phyloP scores from a whole-genome alignment of 1,284 basidiomycete species.

The Rhodotorula mucilaginosa region DNA sequence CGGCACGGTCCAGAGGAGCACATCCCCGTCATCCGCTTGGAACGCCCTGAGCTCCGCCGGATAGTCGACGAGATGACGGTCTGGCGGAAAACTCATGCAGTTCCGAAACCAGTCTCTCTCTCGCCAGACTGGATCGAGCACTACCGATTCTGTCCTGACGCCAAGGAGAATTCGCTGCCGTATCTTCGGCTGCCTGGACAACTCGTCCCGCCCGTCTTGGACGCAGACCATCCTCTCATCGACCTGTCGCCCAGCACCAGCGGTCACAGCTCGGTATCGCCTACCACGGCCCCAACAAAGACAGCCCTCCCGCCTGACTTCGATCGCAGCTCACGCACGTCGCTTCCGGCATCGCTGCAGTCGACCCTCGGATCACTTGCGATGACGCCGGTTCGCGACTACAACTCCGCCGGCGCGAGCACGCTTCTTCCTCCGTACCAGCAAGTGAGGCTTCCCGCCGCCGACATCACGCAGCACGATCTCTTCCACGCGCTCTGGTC shows the following conservation, averaged over 20 bases:
- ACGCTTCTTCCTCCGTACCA: too few relatives aligned
- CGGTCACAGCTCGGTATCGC: too few relatives aligned
- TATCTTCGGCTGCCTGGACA: conserved; percentile 10
- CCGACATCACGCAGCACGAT: neutral
- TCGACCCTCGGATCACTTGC: neutral
- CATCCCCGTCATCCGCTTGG: conserved; percentile 75
- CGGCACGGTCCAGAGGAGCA: conserved; percentile 54
- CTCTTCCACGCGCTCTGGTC: conserved; percentile 69
- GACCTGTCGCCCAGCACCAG: too few relatives aligned
- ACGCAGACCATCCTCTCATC: conserved; percentile 13
- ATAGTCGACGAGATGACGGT: conserved; percentile 66
- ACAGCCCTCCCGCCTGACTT: too few relatives aligned
- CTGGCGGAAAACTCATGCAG: conserved; percentile 44
- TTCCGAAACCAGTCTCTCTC: conserved; percentile 34
- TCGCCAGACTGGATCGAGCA: neutral
- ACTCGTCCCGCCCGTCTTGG: conserved; percentile 15
- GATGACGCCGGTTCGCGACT: too few relatives aligned
- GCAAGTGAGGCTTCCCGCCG: neutral
- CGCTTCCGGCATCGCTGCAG: too few relatives aligned
- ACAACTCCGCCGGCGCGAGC: neutral
- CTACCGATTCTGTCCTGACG: conserved; percentile 9
- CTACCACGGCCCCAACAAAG: too few relatives aligned
- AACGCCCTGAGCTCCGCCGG: conserved; percentile 61
- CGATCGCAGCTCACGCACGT: too few relatives aligned
- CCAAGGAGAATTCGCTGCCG: conserved; percentile 43